Evolutionary conservation across 164 flowering plant species (phyloP).

Genomic region (Saururus chinensis): DNA sequence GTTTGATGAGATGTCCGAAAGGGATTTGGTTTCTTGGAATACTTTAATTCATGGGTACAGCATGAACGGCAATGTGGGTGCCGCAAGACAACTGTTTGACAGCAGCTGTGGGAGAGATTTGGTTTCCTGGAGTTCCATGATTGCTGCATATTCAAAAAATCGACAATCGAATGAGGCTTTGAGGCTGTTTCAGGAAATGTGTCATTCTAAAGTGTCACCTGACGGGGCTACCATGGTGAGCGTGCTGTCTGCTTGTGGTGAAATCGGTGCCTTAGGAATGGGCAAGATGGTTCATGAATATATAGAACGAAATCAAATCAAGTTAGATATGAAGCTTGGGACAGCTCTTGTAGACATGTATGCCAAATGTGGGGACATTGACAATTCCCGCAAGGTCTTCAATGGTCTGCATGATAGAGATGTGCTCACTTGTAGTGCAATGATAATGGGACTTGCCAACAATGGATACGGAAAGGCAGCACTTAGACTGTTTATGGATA

Average conservation of each 20-base stretch:
- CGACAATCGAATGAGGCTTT: neutral
- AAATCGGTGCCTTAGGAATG: constrained; percentile 2
- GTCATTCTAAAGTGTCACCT: constrained; percentile 1
- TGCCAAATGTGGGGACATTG: constrained; percentile 54
- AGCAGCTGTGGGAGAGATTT: neutral
- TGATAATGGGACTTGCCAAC: constrained; percentile 5
- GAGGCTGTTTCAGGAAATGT: constrained; percentile 6
- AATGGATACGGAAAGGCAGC: constrained; percentile 7
- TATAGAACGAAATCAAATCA: neutral
- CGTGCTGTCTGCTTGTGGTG: constrained; percentile 6
- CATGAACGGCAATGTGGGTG: neutral
- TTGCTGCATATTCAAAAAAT: neutral
- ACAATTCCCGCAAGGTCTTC: constrained; percentile 2
- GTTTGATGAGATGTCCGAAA: constrained; percentile 12
- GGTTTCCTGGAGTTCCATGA: constrained; percentile 2
- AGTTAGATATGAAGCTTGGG: constrained; percentile 4
- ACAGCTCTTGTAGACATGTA: constrained; percentile 80
- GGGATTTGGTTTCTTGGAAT: constrained; percentile 10
- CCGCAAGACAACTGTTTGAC: constrained; percentile 1
- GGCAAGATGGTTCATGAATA: constrained; percentile 7
- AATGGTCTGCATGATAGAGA: constrained; percentile 6
- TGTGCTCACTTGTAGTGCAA: constrained; percentile 7
- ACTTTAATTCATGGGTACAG: constrained; percentile 6
- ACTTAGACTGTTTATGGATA: constrained; percentile 1
- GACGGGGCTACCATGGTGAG: constrained; percentile 4